Evolutionary conservation across 257 asterid genomes (phyloP), one percentile per base, ranked within the genome.

Genomic region (Voacanga thouarsii): DNA sequence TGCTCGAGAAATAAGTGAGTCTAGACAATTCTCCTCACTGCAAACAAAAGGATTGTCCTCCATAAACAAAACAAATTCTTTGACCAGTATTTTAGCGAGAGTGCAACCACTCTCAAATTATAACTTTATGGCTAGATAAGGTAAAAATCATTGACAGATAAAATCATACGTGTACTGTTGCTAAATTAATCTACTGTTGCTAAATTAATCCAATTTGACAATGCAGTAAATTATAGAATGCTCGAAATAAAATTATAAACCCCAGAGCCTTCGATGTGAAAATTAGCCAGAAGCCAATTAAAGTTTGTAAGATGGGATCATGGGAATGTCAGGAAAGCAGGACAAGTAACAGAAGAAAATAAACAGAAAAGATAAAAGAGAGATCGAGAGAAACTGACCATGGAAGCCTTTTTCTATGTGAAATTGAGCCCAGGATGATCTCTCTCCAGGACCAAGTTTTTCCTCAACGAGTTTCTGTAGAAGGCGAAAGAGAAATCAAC

Each of bases 381-480:
- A 61, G 1, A 59, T 37, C 70, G 5, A 16, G 49, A 70, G 83
- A 82, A 83, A 63, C 80, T 81, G 49, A 92, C 97, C 97, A 4
- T 72, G 76, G 64, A 88, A 86, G 70, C 97, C 97, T 49, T 85
- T 89, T 66, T 80, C 90, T 15, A 92, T 82, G 77, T 84, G 77
- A 68, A 47, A 76, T 26, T 80, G 82, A 45, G 82, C 94, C 91
- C 92, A 92, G 14, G 85, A 68, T 77, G 21, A 60, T 63, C 78
- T 78, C 78, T 84, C 97, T 70, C 86, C 90, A 1, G 83, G 78
- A 26, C 96, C 92, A 75, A 91, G 28, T 83, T 86, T 91, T 75
- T 88, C 90, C 78, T 88, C 92, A 1, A 89, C 5, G 49, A 77
- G 56, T 80, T 88, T 91, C 97, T 92, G 90, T 47, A 73, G 30